Percentiles rank a stretch among this genome's conserved stretches.
These are phyloP conservation scores for Penicillium sp. DNA, from an alignment of 2,329 filamentous ascomycete genomes.

Conservation along the genomic window DNA sequence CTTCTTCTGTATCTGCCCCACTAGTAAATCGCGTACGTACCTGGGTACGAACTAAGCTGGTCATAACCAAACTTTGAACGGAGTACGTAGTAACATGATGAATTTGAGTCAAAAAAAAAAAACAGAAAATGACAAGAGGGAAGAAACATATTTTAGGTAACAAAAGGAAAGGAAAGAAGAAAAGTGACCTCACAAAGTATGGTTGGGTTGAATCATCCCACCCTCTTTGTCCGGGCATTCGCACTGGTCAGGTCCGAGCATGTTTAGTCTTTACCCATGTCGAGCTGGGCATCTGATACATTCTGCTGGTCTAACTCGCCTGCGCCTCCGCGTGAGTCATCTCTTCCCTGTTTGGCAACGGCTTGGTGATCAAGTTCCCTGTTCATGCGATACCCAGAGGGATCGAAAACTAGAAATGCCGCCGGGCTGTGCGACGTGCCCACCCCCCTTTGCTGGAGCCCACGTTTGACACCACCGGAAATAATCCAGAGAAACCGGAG, in stretches of 20 bases:
- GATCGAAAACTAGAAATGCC: slow-evolving; percentile 2
- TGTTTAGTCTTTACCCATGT: slow-evolving; percentile 8
- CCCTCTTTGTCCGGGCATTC: no score
- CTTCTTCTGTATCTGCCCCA: background rate
- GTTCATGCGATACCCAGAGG: slow-evolving; percentile 13
- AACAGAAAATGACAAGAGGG: background rate
- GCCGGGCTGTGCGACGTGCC: slow-evolving; percentile 19
- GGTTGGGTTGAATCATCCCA: slow-evolving; percentile 13
- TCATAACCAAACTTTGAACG: background rate
- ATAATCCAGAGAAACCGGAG: slow-evolving; percentile 11
- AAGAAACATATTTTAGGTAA: background rate
- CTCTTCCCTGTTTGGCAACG: slow-evolving; percentile 18
- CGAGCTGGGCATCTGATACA: slow-evolving; percentile 18
- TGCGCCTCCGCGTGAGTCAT: slow-evolving; percentile 17
- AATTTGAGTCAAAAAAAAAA: background rate
- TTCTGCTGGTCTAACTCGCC: slow-evolving; percentile 13
- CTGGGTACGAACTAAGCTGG: background rate
- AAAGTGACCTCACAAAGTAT: background rate
- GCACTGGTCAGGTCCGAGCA: slow-evolving; percentile 14
- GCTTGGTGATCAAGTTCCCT: slow-evolving; percentile 16
- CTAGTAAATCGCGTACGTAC: background rate
- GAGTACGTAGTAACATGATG: background rate
- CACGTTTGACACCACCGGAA: slow-evolving; percentile 6
- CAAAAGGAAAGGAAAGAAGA: background rate
- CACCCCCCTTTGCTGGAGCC: slow-evolving; percentile 23